Evolutionary conservation across 495 filamentous ascomycete genomes (phyloP).

Genomic region (Clohesyomyces aquaticus): DNA sequence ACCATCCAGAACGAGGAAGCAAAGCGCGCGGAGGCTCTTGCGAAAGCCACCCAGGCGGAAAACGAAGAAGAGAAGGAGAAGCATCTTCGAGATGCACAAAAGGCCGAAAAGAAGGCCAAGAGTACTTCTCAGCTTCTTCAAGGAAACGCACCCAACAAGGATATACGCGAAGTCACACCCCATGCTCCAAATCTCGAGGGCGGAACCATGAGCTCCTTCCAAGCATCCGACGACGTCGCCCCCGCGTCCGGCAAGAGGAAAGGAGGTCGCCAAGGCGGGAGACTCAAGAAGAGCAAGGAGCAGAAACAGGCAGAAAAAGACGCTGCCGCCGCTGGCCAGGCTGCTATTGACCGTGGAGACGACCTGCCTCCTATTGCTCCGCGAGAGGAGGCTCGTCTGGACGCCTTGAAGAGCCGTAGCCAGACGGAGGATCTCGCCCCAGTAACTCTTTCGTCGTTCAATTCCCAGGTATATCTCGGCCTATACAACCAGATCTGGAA

Average conservation of each 20-base stretch:
- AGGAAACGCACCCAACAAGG: conserved; percentile 79
- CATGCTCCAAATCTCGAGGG: conserved; percentile 83
- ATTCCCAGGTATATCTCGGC: conserved; percentile 91
- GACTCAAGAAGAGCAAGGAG: conserved; percentile 77
- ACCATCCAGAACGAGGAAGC: conserved; percentile 84
- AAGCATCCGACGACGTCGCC: conserved; percentile 60
- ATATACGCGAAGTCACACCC: conserved; percentile 73
- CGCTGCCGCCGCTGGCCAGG: conserved; percentile 83
- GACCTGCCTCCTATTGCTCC: conserved; percentile 66
- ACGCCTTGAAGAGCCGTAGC: conserved; percentile 59
- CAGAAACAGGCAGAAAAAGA: conserved; percentile 97
- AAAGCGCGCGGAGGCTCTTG: conserved; percentile 80
- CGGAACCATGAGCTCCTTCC: conserved; percentile 84
- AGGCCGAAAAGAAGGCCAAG: conserved; percentile 84
- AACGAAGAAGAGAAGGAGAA: conserved; percentile 79
- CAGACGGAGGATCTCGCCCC: conserved; percentile 61
- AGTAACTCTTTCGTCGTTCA: conserved; percentile 59
- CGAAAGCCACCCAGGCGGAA: conserved; percentile 70
- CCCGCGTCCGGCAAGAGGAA: conserved; percentile 56
- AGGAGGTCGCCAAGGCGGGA: conserved; percentile 44
- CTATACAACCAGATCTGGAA: conserved; percentile 99
- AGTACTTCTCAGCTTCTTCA: conserved; percentile 80
- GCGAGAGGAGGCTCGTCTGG: conserved; percentile 64
- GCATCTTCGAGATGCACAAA: conserved; percentile 76
- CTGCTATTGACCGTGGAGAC: conserved; percentile 80